Conservation (phyloP, 768 basidiomycete genomes). For the Lactarius evosmus region DNA sequence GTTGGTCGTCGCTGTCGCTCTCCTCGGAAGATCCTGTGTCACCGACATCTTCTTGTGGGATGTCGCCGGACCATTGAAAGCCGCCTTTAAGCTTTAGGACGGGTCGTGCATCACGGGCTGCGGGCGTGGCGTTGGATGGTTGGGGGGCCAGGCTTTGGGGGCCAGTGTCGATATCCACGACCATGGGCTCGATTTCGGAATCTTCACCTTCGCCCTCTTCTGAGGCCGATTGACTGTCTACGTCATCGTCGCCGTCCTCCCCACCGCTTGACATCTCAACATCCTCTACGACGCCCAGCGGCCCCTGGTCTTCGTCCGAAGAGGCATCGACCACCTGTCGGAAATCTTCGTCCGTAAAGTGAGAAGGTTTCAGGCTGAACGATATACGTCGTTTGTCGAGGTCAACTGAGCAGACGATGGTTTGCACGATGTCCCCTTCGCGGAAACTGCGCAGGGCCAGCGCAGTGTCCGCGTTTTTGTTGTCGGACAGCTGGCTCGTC, state of each 20-base stretch:
- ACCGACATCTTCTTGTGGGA: constrained; percentile 38
- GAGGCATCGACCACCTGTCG: constrained; percentile 38
- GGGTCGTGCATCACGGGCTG: constrained; percentile 20
- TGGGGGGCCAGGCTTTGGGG: not conserved
- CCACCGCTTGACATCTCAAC: constrained; percentile 34
- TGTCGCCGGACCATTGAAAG: constrained; percentile 66
- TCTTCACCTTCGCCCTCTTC: constrained; percentile 25
- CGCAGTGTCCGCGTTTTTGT: constrained; percentile 72
- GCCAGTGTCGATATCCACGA: constrained; percentile 42
- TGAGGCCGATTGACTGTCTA: constrained; percentile 22
- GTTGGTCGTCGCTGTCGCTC: constrained; percentile 45
- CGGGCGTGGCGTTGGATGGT: not conserved
- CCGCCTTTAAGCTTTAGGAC: constrained; percentile 55
- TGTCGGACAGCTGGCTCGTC: constrained; percentile 75
- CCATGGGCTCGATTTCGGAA: constrained; percentile 36
- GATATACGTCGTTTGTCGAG: constrained; percentile 78
- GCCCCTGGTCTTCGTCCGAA: constrained; percentile 33
- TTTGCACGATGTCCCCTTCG: constrained; percentile 84
- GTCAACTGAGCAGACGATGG: constrained; percentile 68
- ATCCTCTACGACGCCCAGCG: constrained; percentile 36
- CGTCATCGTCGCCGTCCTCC: constrained; percentile 20
- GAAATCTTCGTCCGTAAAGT: constrained; percentile 70
- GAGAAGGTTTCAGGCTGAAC: constrained; percentile 81
- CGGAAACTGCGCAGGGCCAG: constrained; percentile 79
- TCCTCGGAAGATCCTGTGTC: constrained; percentile 48